Base-by-base conservation (phyloP, 1,139 yeast species). In the Pichia sp. region DNA sequence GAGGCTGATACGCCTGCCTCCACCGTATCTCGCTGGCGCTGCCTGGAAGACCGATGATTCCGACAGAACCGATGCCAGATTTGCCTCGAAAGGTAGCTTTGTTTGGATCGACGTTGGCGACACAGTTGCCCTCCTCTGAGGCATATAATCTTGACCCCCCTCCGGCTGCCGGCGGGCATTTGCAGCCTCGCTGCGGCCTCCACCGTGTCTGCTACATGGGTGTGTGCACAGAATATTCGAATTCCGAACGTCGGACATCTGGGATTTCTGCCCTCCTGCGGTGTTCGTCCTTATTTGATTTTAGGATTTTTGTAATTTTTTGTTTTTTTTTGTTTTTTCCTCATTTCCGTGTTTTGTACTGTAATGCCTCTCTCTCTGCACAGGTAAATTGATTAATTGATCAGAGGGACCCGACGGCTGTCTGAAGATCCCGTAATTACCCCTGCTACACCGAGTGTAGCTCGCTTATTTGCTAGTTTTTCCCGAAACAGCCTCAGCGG, bases 211-310 rank as follows among this genome's bases (percentile, higher is more conserved):
- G 18, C 25, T 16, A 40, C 10, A 23, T 40, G 3, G 25, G 26
- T 22, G 16, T 22, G 3, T n/a, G 12, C 23, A 13, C 37, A 16
- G 18, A 34, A 7, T 31, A 31, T 13, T 31, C 16, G 36, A 31
- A 41, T 41, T 41, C 44, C 44, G 44, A 41, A 13, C n/a, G 44
- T 41, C 44, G 44, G 44, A 41, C 44, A 41, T 41, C 44, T 25
- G 37, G 18, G 36, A 9, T 6, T 25, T 25, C 9, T 9, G 6
- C 28, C 8, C 28, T 25, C n/a, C n/a, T n/a, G n/a, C n/a, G n/a
- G n/a, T n/a, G n/a, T 25, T 25, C 6, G 28, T 25, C 6, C 6
- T 25, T 25, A 6, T 6, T 25, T 25, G 6, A 6, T 25, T 25
- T 25, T 9, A 9, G 28, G 6, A 25, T 25, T 25, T 6, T 9